These are phyloP conservation scores for Creolimax fragrantissima DNA, from an alignment of 78 protist genomes.

Conservation along the genomic window DNA sequence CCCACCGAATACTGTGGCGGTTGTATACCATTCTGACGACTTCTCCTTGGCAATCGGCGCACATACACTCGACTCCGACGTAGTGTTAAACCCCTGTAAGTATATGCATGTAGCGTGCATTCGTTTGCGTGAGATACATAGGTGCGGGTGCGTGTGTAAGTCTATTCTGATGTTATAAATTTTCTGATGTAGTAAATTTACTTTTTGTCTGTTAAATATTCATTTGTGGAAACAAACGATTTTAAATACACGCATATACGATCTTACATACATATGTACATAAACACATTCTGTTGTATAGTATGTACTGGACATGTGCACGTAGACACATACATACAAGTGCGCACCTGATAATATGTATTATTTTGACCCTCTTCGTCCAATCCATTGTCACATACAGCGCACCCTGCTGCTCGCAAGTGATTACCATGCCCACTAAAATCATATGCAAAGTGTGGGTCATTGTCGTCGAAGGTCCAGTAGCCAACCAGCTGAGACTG, in stretches of 20 bases:
- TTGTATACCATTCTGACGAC: not conserved
- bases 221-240: no score
- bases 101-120: not conserved
- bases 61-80: not conserved
- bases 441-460: not conserved
- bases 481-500: no score
- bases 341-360: not conserved
- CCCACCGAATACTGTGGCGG: not conserved
- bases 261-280: not conserved
- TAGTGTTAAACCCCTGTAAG: not conserved
- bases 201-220: no score
- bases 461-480: no score
- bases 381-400: not conserved
- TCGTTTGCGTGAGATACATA: no score
- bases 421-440: not conserved
- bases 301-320: not conserved
- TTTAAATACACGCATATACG: not conserved
- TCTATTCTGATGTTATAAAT: not conserved
- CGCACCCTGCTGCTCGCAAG: not conserved
- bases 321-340: not conserved
- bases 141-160: not conserved
- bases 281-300: not conserved
- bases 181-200: no score
- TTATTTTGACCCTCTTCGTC: not conserved
- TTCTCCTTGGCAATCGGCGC: not conserved